Base-by-base conservation (phyloP, 202 grass and related monocot genomes). In the Alloteropsis angusta region DNA sequence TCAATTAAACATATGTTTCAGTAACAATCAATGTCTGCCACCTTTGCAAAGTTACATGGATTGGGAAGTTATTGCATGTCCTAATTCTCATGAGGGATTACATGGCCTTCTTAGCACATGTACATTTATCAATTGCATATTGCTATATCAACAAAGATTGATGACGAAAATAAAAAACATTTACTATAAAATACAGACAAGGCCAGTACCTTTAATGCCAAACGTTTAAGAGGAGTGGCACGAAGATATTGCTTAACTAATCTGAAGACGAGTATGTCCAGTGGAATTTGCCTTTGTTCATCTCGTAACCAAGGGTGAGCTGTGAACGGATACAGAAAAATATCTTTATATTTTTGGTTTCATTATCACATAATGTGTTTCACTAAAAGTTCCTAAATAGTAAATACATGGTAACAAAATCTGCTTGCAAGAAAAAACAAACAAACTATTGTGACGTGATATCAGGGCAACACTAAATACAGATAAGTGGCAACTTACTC, bases 271-370 rank as follows among this genome's bases (percentile, higher is more conserved):
- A 96, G 86, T 82, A 99, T 80, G 81, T 99, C 96, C 72, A 96
- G 55, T 39, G 96, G 92, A 77, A 96, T 87, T 75, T 84, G 84
- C 54, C 88, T 77, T 66, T 86, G 86, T 61, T 93, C 90, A 86
- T 99, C 90, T 74, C 80, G 78, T 83, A 99, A 81, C 96, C 96
- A 99, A 68, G 96, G 92, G 87, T 99, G 96, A 45, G 86, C 96
- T 99, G 80, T 67, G 50, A 86, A 34, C 49, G 38, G 18, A 1
- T 7, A 61, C 72, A 72, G 58, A 18, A 53, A 74, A 79, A 5
- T 52, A 62, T 64, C 12, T 34, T 82, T 9, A 22, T 66, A 39
- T 72, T 48, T 39, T 63, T 50, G 61, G 21, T 57, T 62, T 49
- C 23, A 69, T 39, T 54, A 7, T 45, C 25, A 62, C 11, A 66